Evolutionary conservation across 371 early-diverging fungal species (phyloP), one percentile per base, ranked within the genome.

Genomic region (Apophysomyces variabilis): DNA sequence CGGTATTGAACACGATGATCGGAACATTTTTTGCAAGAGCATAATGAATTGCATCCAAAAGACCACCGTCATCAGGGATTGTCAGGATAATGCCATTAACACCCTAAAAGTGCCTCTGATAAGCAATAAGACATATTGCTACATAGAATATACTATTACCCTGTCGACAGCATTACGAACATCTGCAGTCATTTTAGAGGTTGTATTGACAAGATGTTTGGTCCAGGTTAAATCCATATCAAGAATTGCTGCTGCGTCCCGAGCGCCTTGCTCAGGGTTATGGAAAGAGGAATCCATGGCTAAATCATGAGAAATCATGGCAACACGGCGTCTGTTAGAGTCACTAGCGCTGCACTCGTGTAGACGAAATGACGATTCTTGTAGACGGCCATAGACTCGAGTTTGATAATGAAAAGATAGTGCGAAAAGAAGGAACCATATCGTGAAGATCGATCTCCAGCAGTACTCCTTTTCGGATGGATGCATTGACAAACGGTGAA

Each of bases 1-100:
- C 85, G 0, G 77, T 70, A 59, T 84, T 82, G 39, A 78, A 73
- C 3, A 82, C 81, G 12, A 84, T 75, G 11, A 84, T 72, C 16
- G 85, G 85, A 44, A 82, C 45, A 0, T 73, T 62, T 5, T 69
- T 60, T 4, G 72, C 61, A 1, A 67, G 59, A 9, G 78, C 78
- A 4, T 77, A 73, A 35, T 75, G 65, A 7, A 83, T 58, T 7
- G 83, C 78, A n/a, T 65, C 57, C 36, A 71, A 75, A 12, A 82
- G 66, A 8, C 73, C 70, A 7, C 32, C 32, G 32, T 77, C 63
- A 38, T 74, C 78, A 5, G 83, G 83, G 4, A 84, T 84, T 16
- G 83, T 77, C 32, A 72, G 41, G 38, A 84, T 66, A 35, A 84
- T 69, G 8, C 85, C 85, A 57, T 82, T 82, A 6, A 72, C 72